These are phyloP conservation scores for Fraxinus excelsior DNA, from an alignment of 257 asterid species.

Conservation along the genomic window DNA sequence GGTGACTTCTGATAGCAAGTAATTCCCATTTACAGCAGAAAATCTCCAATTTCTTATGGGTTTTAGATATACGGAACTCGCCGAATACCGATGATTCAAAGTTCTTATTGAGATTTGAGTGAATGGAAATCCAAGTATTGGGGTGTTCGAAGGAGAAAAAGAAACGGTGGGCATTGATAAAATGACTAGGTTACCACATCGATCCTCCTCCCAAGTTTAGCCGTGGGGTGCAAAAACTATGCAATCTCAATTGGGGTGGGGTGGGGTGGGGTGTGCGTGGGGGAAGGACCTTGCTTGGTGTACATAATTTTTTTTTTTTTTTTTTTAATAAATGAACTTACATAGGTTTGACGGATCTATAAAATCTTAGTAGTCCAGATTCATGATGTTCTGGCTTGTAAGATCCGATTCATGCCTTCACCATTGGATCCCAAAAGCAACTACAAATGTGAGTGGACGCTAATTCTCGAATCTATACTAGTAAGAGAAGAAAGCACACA, in stretches of 20 bases:
- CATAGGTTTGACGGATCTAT: too few relatives aligned
- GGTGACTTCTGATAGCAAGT: slow-evolving; percentile 49
- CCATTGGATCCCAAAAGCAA: too few relatives aligned
- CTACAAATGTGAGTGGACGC: too few relatives aligned
- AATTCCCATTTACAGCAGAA: slow-evolving; percentile 31
- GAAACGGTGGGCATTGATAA: slow-evolving; percentile 10
- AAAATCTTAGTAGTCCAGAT: too few relatives aligned
- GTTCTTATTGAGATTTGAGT: slow-evolving; percentile 14
- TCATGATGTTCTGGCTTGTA: too few relatives aligned
- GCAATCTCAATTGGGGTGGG: not conserved
- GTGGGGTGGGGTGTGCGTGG: too few relatives aligned
- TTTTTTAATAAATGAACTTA: too few relatives aligned
- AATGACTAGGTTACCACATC: slow-evolving; percentile 22
- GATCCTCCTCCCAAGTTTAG: not conserved
- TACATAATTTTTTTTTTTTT: too few relatives aligned
- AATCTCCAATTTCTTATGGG: slow-evolving; percentile 41
- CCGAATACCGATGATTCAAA: slow-evolving; percentile 20
- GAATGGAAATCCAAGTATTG: slow-evolving; percentile 22
- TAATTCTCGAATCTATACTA: too few relatives aligned
- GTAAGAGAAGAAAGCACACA: too few relatives aligned
- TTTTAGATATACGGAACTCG: slow-evolving; percentile 18
- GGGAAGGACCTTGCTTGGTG: too few relatives aligned
- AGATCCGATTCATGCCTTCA: too few relatives aligned
- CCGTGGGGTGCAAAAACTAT: not conserved
- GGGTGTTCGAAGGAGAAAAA: slow-evolving; percentile 6